Conservation (phyloP, 768 basidiomycete species). For the Brasilioporus rufonigricans region DNA sequence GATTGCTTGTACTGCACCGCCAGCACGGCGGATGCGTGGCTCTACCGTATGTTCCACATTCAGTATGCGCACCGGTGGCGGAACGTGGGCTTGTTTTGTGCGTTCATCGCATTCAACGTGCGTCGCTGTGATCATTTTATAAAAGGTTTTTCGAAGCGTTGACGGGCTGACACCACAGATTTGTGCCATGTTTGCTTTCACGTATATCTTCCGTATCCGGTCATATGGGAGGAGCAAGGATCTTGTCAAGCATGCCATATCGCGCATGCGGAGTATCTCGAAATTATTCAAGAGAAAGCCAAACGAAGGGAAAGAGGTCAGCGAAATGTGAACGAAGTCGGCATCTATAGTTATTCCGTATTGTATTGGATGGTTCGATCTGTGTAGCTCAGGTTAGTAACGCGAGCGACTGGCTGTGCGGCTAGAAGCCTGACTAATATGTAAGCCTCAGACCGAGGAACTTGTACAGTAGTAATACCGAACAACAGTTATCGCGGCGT, state of each 20-base stretch:
- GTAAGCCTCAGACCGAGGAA: too few relatives aligned
- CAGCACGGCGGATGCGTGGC: conserved; percentile 55
- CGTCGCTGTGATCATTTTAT: conserved; percentile 23
- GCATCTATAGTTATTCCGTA: too few relatives aligned
- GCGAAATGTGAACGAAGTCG: too few relatives aligned
- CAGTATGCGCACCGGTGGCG: conserved; percentile 51
- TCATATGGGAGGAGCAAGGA: conserved; percentile 15
- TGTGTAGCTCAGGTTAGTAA: too few relatives aligned
- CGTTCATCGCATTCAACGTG: conserved; percentile 44
- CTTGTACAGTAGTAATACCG: too few relatives aligned
- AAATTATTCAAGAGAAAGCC: background rate
- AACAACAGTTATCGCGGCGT: too few relatives aligned
- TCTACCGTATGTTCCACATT: conserved; percentile 50
- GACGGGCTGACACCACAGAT: conserved; percentile 35
- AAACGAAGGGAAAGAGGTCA: too few relatives aligned
- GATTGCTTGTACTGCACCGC: conserved; percentile 56
- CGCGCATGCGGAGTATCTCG: background rate
- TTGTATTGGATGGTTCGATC: too few relatives aligned
- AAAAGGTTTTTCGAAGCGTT: background rate
- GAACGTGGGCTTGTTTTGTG: conserved; percentile 45
- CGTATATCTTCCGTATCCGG: conserved; percentile 56
- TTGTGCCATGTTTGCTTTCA: conserved; percentile 45
- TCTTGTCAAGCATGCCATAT: background rate
- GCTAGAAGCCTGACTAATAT: too few relatives aligned
- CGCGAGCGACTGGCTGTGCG: too few relatives aligned